phyloP scores from a whole-genome alignment of 1,139 yeast species.

The Magnusiomyces suaveolens region DNA sequence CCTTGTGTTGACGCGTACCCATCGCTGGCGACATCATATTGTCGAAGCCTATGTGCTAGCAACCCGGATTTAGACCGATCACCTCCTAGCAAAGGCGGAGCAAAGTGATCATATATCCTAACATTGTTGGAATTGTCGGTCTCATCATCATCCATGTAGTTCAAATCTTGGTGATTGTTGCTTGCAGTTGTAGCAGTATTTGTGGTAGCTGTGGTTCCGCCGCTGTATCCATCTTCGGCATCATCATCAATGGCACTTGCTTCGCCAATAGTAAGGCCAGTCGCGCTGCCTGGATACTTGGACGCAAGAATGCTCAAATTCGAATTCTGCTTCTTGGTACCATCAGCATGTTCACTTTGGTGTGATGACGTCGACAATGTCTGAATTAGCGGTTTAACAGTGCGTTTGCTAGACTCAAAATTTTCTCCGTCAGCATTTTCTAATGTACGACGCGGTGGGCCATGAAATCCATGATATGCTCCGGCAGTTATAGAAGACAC shows the following conservation, averaged over 20 bases:
- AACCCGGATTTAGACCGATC: not conserved
- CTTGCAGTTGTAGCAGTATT: not conserved
- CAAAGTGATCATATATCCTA: constrained; percentile 2
- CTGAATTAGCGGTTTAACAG: too few species aligned
- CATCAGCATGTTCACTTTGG: too few species aligned
- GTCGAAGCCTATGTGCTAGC: not conserved
- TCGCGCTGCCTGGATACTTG: not conserved
- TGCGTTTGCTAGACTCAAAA: too few species aligned
- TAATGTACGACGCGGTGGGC: not conserved
- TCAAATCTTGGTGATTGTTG: not conserved
- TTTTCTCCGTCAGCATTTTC: too few species aligned
- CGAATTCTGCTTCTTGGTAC: too few species aligned
- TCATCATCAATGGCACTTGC: not conserved
- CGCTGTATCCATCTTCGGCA: not conserved
- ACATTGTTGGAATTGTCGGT: not conserved
- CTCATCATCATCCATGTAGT: not conserved
- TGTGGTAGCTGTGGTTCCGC: not conserved
- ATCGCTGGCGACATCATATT: not conserved
- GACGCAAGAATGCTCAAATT: too few species aligned
- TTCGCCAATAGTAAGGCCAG: not conserved
- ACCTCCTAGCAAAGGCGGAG: not conserved
- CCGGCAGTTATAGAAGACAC: not conserved
- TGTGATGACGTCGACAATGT: too few species aligned
- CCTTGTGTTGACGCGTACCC: not conserved
- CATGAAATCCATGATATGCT: not conserved